Evolutionary conservation across 768 basidiomycete genomes (phyloP), one percentile per base, ranked within the genome.

Genomic region (Lactarius deliciosus): DNA sequence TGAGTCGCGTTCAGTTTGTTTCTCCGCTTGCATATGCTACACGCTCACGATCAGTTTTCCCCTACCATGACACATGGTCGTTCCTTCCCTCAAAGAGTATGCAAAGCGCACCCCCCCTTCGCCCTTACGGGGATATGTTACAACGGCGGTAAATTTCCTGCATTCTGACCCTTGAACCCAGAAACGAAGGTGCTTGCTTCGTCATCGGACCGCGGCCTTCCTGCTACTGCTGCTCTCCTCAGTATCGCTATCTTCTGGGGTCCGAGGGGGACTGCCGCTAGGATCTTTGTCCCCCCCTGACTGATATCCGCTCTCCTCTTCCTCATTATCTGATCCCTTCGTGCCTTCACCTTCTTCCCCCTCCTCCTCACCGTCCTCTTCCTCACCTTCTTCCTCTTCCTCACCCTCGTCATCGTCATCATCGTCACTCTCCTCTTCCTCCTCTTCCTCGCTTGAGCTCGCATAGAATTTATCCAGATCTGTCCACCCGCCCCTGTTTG

Each of bases 381-480:
- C 32, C 32, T 32, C 32, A 32, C 32, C 32, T 32, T 9, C 32
- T 30, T 66, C 68, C 0, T 62, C 70, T 2, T 63, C 71, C 16
- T 72, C 74, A 1, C 71, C 75, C 20, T 74, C 75, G 2, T 74
- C 74, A 0, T 71, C 75, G 4, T 71, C 77, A 5, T 81, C 65
- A 22, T 67, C 74, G 6, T 71, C 71, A 0, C 71, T 74, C 3
- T 69, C 71, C 1, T 71, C 73, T 1, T 75, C 74, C 0, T 72
- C 72, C 1, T 78, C 76, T 10, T 68, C 76, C 61, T 78, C 78
- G 1, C 75, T 75, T 36, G 76, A 77, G 38, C 64, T 72, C 25
- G 75, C 77, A 41, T 93, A 94, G 74, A 94, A 94, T 68, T 84
- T 81, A 72, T 94, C 90, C 70, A 94, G 76, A 76, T 94, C 84